phyloP scores from a whole-genome alignment of 352 stramenopile species.

The Globisporangium spiculum region DNA sequence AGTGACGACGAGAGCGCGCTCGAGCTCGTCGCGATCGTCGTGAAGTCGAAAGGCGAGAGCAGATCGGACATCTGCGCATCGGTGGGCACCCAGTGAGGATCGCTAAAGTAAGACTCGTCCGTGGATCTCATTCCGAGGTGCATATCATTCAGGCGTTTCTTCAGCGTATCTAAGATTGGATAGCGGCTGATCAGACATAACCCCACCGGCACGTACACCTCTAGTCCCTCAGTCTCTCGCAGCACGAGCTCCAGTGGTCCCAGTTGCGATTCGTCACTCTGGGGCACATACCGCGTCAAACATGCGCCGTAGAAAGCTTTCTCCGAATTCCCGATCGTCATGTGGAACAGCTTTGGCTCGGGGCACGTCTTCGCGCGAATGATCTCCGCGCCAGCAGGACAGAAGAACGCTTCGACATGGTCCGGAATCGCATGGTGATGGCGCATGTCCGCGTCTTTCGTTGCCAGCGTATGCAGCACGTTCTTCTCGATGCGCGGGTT shows the following conservation, averaged over 20 bases:
- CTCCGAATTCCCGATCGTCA: slow-evolving; percentile 81
- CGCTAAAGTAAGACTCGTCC: slow-evolving; percentile 49
- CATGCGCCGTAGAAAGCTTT: slow-evolving; percentile 81
- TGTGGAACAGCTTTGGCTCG: slow-evolving; percentile 70
- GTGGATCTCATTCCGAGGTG: slow-evolving; percentile 51
- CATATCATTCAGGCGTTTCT: slow-evolving; percentile 60
- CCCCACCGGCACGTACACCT: slow-evolving; percentile 72
- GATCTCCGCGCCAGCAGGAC: slow-evolving; percentile 52
- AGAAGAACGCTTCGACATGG: slow-evolving; percentile 83
- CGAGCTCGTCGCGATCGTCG: slow-evolving; percentile 23
- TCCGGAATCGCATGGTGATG: slow-evolving; percentile 81
- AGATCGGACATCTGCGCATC: slow-evolving; percentile 54
- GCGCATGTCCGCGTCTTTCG: slow-evolving; percentile 55
- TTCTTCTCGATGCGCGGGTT: slow-evolving; percentile 62
- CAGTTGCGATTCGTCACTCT: slow-evolving; percentile 64
- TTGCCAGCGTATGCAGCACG: slow-evolving; percentile 67
- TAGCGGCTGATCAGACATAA: slow-evolving; percentile 83
- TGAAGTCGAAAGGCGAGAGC: slow-evolving; percentile 69
- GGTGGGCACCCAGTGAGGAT: slow-evolving; percentile 57
- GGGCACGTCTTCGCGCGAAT: slow-evolving; percentile 56
- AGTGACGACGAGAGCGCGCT: slow-evolving; percentile 23
- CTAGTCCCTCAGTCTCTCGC: slow-evolving; percentile 75
- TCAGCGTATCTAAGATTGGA: slow-evolving; percentile 78
- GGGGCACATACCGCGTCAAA: slow-evolving; percentile 74
- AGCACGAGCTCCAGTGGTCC: slow-evolving; percentile 74